phyloP scores from a whole-genome alignment of 257 asterid genomes.

The Nicotiana noctiflora region DNA sequence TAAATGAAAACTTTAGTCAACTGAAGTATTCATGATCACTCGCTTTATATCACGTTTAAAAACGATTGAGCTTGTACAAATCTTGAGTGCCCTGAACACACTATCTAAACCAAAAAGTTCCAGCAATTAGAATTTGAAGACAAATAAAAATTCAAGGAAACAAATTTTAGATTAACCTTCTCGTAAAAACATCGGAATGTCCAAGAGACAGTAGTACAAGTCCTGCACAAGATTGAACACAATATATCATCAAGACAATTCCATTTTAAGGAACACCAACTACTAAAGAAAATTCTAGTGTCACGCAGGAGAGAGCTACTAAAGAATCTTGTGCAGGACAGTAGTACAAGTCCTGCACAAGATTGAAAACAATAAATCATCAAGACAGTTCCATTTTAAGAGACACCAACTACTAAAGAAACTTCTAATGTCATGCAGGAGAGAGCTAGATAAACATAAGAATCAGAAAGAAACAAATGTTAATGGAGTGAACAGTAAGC shows the following conservation, averaged over 20 bases:
- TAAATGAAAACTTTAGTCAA: not conserved
- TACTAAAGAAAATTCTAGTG: not conserved
- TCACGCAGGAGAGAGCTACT: slow-evolving; percentile 1
- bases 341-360: too few relatives aligned
- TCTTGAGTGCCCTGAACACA: not conserved
- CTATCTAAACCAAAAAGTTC: not conserved
- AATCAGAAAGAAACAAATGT: slow-evolving; percentile 6
- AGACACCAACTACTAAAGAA: not conserved
- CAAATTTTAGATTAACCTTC: slow-evolving; percentile 48
- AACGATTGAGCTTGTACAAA: not conserved
- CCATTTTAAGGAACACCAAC: not conserved
- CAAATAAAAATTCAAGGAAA: slow-evolving; percentile 1
- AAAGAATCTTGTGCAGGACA: not conserved
- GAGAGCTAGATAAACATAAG: not conserved
- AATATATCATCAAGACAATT: slow-evolving; percentile 10
- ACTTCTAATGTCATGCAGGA: slow-evolving; percentile 3
- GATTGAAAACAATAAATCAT: too few relatives aligned
- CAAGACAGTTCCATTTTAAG: not conserved
- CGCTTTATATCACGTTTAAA: not conserved
- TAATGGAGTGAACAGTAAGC: not conserved
- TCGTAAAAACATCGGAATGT: slow-evolving; percentile 91
- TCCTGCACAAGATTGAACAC: slow-evolving; percentile 42
- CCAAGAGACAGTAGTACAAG: slow-evolving; percentile 97
- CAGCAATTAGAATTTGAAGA: slow-evolving; percentile 3
- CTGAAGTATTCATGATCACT: not conserved